A percentile compares a stretch with the other conserved stretches of the same genome.
Evolutionary conservation across 257 asterid species (phyloP).

Genomic region (Solanum clarkiae): DNA sequence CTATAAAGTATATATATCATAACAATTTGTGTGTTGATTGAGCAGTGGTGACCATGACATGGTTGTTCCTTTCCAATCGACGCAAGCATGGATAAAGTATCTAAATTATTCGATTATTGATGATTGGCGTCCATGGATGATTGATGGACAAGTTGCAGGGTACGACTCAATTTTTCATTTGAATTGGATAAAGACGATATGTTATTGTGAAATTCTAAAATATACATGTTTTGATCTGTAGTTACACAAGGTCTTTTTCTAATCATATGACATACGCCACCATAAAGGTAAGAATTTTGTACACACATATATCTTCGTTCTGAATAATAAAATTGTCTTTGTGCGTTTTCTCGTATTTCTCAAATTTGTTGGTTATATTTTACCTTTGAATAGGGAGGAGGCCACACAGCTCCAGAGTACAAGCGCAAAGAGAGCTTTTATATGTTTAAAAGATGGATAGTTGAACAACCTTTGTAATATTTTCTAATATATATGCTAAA

Average conservation of each 20-base stretch:
- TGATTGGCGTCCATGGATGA: slow-evolving; percentile 19
- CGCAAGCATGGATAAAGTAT: slow-evolving; percentile 8
- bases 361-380: neutral
- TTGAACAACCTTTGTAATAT: neutral
- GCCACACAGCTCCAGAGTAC: neutral
- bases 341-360: neutral
- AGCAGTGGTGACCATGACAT: slow-evolving; percentile 14
- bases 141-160: slow-evolving; percentile 45
- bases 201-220: neutral
- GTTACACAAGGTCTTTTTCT: slow-evolving; percentile 20
- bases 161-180: neutral
- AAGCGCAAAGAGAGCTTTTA: neutral
- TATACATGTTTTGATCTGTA: neutral
- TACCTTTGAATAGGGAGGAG: neutral
- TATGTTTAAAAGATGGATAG: neutral
- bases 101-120: slow-evolving; percentile 3
- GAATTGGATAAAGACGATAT: neutral
- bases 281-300: slow-evolving; percentile 15
- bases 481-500: no score
- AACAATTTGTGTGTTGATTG: neutral
- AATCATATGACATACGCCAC: slow-evolving; percentile 29
- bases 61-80: slow-evolving; percentile 1
- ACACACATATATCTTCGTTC: no score
- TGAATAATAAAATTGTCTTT: no score
- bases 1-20: neutral